Base-by-base conservation (phyloP, 78 protist genomes). In the Speleostelium caveatum region DNA sequence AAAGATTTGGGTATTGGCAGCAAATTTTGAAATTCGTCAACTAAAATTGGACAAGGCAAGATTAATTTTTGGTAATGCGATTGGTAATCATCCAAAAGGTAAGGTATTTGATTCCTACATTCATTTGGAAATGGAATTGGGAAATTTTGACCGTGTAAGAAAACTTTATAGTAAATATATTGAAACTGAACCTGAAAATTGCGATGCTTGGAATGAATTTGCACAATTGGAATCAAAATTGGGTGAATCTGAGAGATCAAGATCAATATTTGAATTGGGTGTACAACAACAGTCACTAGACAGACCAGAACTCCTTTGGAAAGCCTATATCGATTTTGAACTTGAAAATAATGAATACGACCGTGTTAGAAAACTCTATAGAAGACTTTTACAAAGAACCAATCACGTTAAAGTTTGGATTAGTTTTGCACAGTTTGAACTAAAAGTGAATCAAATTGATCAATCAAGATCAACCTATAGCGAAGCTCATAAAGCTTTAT, bases 281-380 rank as follows among this genome's bases (percentile, higher is more conserved):
- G 58, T 95, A n/a, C 60, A 19, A 28, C 99, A 98, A 87, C 94
- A 95, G 19, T 53, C 36, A 16, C 92, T 99, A 2, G 99, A 97
- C 79, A 85, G 86, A 94, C 99, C 99, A 0, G 99, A 98, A 78
- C 42, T 92, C 14, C 39, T 97, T n/a, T 98, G 99, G 99, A 93
- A 95, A 75, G 68, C 80, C 24, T 91, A 73, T 73, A 95, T 95
- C 49, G 97, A 93, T 60, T 96, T 95, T 51, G 98, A 97, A 72
- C 74, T 77, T 53, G 94, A 68, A 16, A 16, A 60, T 35, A 55
- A 63, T n/a, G 95, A 92, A 36, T 65, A 19, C 28, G 95, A 77
- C 28, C 3, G 35, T 19, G 96, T 42, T 17, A 67, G 98, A 55
- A 60, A 30, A 35, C 93, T 98, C 56, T 98, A 96, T 72, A 67